phyloP scores from a whole-genome alignment of 441 rosid species.

The Pelargonium myrrhifolium region DNA sequence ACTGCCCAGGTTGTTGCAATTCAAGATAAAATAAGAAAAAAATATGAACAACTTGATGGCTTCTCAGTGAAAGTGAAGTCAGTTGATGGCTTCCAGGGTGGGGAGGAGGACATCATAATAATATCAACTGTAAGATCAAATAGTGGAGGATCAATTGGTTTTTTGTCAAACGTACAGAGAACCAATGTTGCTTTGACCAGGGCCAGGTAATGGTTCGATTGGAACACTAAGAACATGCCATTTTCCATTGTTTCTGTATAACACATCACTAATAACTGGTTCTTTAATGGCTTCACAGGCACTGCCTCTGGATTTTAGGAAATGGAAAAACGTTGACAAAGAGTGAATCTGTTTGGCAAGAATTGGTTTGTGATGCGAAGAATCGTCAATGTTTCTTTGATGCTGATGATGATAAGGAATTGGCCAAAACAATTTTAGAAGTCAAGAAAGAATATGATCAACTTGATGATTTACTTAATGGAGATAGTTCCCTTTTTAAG shows the following conservation, averaged over 20 bases:
- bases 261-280: not conserved
- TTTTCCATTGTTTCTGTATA: not conserved
- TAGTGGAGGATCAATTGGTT: slow-evolving; percentile 23
- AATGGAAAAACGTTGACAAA: slow-evolving; percentile 25
- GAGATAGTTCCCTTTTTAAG: slow-evolving; percentile 28
- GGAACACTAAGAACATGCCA: not conserved
- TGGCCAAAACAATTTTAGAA: slow-evolving; percentile 27
- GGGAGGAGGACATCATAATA: slow-evolving; percentile 43
- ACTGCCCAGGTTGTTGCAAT: slow-evolving; percentile 37
- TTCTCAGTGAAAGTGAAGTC: slow-evolving; percentile 31
- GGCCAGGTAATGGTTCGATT: slow-evolving; percentile 27
- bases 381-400: slow-evolving; percentile 39
- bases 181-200: slow-evolving; percentile 41
- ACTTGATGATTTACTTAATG: slow-evolving; percentile 33
- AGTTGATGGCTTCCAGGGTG: slow-evolving; percentile 51
- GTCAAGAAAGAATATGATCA: slow-evolving; percentile 33
- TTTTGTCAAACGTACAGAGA: slow-evolving; percentile 29
- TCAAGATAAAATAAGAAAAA: slow-evolving; percentile 26
- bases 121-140: slow-evolving; percentile 46
- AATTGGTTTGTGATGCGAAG: slow-evolving; percentile 31
- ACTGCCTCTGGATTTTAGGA: slow-evolving; percentile 46
- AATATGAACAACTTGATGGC: slow-evolving; percentile 18
- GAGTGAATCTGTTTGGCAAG: slow-evolving; percentile 33
- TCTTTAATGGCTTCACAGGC: slow-evolving; percentile 19
- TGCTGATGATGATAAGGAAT: slow-evolving; percentile 33